These are phyloP conservation scores for Wickerhamomyces sp. DNA, from an alignment of 1,139 yeast species.

Conservation along the genomic window DNA sequence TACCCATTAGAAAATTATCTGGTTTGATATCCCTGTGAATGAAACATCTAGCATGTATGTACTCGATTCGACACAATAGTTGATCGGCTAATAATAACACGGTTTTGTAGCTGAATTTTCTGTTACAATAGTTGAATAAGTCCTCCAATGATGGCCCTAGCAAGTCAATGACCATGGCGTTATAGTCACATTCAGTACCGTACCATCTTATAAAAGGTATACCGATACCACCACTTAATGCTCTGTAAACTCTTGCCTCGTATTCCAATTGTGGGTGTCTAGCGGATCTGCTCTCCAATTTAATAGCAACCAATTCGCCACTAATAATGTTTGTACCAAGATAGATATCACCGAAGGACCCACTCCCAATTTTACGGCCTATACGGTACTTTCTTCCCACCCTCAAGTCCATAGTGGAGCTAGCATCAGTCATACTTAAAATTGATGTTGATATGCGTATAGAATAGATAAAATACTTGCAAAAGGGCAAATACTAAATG, in stretches of 20 bases:
- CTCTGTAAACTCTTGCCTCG: slow-evolving; percentile 93
- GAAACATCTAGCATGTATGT: slow-evolving; percentile 91
- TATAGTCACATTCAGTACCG: slow-evolving; percentile 94
- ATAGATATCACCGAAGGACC: slow-evolving; percentile 96
- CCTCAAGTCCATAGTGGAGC: slow-evolving; percentile 56
- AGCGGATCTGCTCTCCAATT: slow-evolving; percentile 83
- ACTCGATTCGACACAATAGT: slow-evolving; percentile 89
- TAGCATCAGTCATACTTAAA: slow-evolving; percentile 13
- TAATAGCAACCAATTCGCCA: slow-evolving; percentile 97
- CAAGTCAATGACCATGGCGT: slow-evolving; percentile 94
- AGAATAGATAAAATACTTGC: no score
- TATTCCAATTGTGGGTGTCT: slow-evolving; percentile 96
- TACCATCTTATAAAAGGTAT: slow-evolving; percentile 97
- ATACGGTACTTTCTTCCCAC: slow-evolving; percentile 94
- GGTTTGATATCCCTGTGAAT: slow-evolving; percentile 92
- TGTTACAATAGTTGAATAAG: slow-evolving; percentile 89
- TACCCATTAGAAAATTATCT: slow-evolving; percentile 95
- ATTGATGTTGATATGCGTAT: neutral
- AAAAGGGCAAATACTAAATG: no score
- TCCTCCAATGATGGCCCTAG: slow-evolving; percentile 96
- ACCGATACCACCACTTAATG: slow-evolving; percentile 95
- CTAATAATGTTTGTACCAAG: slow-evolving; percentile 89
- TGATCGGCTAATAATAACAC: slow-evolving; percentile 92
- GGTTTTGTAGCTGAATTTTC: slow-evolving; percentile 91
- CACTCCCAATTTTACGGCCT: slow-evolving; percentile 95